phyloP scores from a whole-genome alignment of 2,329 filamentous ascomycete genomes.

The Aspergillus latus region DNA sequence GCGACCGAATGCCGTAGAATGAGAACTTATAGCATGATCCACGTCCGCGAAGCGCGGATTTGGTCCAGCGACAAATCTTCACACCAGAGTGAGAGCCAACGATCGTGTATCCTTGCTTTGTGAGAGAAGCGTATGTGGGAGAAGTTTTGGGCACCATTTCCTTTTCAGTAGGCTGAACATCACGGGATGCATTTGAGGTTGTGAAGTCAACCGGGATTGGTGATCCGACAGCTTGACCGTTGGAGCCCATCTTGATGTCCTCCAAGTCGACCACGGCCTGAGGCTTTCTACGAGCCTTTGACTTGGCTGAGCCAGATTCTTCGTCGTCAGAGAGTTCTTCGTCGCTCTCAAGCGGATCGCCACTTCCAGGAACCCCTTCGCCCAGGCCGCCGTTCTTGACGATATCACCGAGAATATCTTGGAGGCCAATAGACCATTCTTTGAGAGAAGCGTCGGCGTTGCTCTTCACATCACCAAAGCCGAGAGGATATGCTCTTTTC shows the following conservation, averaged over 20 bases:
- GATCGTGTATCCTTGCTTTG: slow-evolving; percentile 95
- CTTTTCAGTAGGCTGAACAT: slow-evolving; percentile 55
- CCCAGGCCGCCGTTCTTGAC: slow-evolving; percentile 54
- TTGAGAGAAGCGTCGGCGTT: slow-evolving; percentile 65
- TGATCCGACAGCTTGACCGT: slow-evolving; percentile 29
- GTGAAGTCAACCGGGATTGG: slow-evolving; percentile 83
- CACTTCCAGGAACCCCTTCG: slow-evolving; percentile 73
- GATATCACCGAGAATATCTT: slow-evolving; percentile 66
- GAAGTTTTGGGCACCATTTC: slow-evolving; percentile 94
- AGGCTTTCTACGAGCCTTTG: slow-evolving; percentile 44
- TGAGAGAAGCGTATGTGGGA: slow-evolving; percentile 83
- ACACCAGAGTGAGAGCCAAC: slow-evolving; percentile 94
- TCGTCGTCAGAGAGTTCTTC: slow-evolving; percentile 66
- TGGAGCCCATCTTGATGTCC: slow-evolving; percentile 62
- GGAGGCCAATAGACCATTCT: slow-evolving; percentile 76
- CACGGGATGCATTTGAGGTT: slow-evolving; percentile 44
- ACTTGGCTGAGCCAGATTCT: slow-evolving; percentile 53
- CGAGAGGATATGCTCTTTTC: slow-evolving; percentile 84
- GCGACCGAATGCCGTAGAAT: slow-evolving; percentile 94
- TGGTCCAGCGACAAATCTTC: slow-evolving; percentile 98
- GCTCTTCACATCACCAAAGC: slow-evolving; percentile 81
- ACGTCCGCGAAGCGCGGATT: slow-evolving; percentile 87
- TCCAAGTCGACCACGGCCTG: slow-evolving; percentile 73
- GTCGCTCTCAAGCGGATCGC: slow-evolving; percentile 81
- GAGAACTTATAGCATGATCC: slow-evolving; percentile 98